These are phyloP conservation scores for Malus asiatica DNA, from an alignment of 306 rosid genomes.

Conservation along the genomic window DNA sequence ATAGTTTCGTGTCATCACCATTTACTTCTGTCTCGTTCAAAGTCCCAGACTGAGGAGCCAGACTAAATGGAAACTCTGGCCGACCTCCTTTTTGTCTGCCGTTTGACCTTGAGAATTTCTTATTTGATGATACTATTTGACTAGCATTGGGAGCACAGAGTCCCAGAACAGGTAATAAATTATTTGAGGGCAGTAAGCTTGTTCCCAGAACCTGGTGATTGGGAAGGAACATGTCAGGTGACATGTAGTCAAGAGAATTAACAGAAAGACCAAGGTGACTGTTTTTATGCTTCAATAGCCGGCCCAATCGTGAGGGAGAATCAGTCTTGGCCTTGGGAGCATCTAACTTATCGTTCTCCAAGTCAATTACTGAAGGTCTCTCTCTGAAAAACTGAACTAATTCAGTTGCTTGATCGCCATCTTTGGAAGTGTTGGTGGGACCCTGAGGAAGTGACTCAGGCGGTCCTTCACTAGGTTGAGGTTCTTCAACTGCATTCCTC, in stretches of 20 bases:
- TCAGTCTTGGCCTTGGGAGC: conserved; percentile 39
- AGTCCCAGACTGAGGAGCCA: conserved; percentile 59
- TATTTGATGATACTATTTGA: conserved; percentile 53
- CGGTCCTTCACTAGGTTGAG: conserved; percentile 37
- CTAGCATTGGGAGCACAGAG: conserved; percentile 88
- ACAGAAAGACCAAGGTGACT: conserved; percentile 46
- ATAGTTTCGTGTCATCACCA: conserved; percentile 43
- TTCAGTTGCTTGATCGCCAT: conserved; percentile 43
- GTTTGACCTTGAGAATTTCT: conserved; percentile 53
- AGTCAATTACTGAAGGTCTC: conserved; percentile 42
- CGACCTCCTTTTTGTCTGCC: conserved; percentile 61
- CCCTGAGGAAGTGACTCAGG: conserved; percentile 32
- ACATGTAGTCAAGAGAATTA: conserved; percentile 38
- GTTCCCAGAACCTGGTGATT: conserved; percentile 44
- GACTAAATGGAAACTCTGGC: conserved; percentile 90
- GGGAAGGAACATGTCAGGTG: conserved; percentile 53
- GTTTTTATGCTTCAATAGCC: conserved; percentile 42
- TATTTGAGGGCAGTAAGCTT: conserved; percentile 34
- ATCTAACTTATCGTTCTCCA: conserved; percentile 55
- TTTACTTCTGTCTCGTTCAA: conserved; percentile 48
- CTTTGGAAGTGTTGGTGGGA: conserved; percentile 35
- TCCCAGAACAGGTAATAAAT: conserved; percentile 85
- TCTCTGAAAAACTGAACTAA: conserved; percentile 41
- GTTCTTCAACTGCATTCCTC: conserved; percentile 46
- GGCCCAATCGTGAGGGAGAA: conserved; percentile 50